Conservation (phyloP, 1,139 yeast genomes). For the Candida sp. region DNA sequence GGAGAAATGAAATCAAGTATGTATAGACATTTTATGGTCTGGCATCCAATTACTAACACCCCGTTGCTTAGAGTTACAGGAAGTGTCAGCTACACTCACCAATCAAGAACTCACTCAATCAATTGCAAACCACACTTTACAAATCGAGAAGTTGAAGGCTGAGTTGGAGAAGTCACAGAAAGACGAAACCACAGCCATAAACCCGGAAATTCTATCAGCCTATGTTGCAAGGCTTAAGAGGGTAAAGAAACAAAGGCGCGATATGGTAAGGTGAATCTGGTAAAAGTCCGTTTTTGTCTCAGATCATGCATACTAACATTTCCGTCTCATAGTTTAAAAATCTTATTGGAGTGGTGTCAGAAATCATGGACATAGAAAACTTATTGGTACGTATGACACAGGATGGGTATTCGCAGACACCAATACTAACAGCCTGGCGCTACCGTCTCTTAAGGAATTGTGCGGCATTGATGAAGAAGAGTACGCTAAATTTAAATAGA, state of each 20-base stretch:
- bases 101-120: slow-evolving; percentile 5
- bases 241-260: slow-evolving; percentile 3
- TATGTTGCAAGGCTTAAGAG: slow-evolving; percentile 4
- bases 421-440: not conserved
- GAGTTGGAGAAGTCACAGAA: not conserved
- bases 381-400: slow-evolving; percentile 5
- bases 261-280: slow-evolving; percentile 6
- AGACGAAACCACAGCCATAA: not conserved
- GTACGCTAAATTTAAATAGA: not conserved
- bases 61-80: slow-evolving; percentile 3
- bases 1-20: slow-evolving; percentile 12
- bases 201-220: not conserved
- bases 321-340: slow-evolving; percentile 3
- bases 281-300: not conserved
- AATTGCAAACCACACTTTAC: not conserved
- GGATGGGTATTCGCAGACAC: too few relatives aligned
- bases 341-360: slow-evolving; percentile 2
- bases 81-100: slow-evolving; percentile 10
- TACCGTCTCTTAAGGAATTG: not conserved
- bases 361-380: slow-evolving; percentile 3
- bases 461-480: slow-evolving; percentile 7
- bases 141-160: not conserved
- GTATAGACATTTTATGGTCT: not conserved
- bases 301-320: not conserved
- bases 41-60: not conserved